Evolutionary conservation across 169 alveolate species (phyloP).

Genomic region (Fabrea salina): DNA sequence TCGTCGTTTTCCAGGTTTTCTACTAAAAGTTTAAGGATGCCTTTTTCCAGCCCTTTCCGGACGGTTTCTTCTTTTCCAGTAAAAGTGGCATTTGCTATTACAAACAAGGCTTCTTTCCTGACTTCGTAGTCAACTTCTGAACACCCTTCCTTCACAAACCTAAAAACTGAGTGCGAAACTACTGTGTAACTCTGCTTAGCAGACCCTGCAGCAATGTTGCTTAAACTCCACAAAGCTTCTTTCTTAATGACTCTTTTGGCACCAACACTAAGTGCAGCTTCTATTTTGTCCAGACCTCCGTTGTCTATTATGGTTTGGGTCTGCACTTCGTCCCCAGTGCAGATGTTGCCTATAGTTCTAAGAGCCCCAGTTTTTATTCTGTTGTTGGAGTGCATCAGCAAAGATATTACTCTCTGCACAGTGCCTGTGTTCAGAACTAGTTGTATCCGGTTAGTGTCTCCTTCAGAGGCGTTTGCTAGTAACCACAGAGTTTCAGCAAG

Average conservation of each 20-base stretch:
- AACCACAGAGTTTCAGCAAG: slow-evolving; percentile 95
- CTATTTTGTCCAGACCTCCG: slow-evolving; percentile 88
- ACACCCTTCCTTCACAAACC: not conserved
- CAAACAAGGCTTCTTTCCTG: slow-evolving; percentile 70
- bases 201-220: slow-evolving; percentile 20
- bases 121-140: slow-evolving; percentile 35
- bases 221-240: slow-evolving; percentile 6
- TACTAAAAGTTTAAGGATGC: slow-evolving; percentile 88
- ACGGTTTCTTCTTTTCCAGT: not conserved
- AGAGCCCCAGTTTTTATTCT: slow-evolving; percentile 94
- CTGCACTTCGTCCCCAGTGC: slow-evolving; percentile 94
- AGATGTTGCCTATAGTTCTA: slow-evolving; percentile 96
- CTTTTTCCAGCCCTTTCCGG: slow-evolving; percentile 49
- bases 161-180: not conserved
- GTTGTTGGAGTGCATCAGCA: slow-evolving; percentile 82
- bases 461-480: slow-evolving; percentile 91
- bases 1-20: slow-evolving; percentile 84
- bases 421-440: slow-evolving; percentile 87
- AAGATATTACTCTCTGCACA: slow-evolving; percentile 89
- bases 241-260: slow-evolving; percentile 63
- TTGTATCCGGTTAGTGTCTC: slow-evolving; percentile 86
- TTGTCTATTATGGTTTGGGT: slow-evolving; percentile 91
- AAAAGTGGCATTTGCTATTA: slow-evolving; percentile 62
- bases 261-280: slow-evolving; percentile 78
- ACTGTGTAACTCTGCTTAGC: not conserved